Percentiles rank a stretch among this genome's conserved stretches.
Conservation (phyloP, 805 yeast species). For the Metschnikowia lochheadii region DNA sequence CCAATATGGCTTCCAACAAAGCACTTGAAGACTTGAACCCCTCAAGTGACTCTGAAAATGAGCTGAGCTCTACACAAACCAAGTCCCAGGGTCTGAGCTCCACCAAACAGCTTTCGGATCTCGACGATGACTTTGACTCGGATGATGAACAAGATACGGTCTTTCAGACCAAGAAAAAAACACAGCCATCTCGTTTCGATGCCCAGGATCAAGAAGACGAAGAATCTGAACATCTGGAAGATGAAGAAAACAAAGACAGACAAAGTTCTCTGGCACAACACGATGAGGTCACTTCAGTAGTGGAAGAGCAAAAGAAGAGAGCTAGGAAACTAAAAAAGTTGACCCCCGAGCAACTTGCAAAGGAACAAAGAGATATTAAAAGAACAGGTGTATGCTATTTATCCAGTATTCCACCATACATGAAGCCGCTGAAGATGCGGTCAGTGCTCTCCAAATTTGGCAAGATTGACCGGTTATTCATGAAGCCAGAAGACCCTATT, state of each 20-base stretch:
- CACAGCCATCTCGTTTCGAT: conserved; percentile 1
- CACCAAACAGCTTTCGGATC: background rate
- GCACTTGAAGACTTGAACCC: conserved; percentile 7
- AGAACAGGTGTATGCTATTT: conserved; percentile 91
- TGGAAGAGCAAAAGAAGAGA: conserved; percentile 16
- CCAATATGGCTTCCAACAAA: conserved; percentile 8
- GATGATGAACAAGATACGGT: conserved; percentile 14
- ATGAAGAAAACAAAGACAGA: conserved; percentile 3
- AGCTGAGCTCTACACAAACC: background rate
- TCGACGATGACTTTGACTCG: conserved; percentile 16
- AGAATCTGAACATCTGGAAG: background rate
- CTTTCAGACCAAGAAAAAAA: conserved; percentile 12
- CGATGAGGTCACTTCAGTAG: conserved; percentile 15
- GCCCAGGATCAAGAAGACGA: conserved; percentile 5
- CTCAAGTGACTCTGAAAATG: background rate
- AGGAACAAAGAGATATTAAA: conserved; percentile 52
- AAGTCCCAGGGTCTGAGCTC: background rate
- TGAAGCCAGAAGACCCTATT: conserved; percentile 78
- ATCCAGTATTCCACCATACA: conserved; percentile 90
- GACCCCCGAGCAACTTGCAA: conserved; percentile 50
- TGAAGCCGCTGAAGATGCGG: conserved; percentile 90
- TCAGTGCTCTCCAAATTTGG: conserved; percentile 82
- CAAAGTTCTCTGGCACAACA: conserved; percentile 2
- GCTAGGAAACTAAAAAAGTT: conserved; percentile 48
- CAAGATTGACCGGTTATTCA: conserved; percentile 75